Percentiles rank a stretch among this genome's conserved stretches.
Conservation (phyloP, 805 yeast genomes). For the Hanseniaspora lachancei region DNA sequence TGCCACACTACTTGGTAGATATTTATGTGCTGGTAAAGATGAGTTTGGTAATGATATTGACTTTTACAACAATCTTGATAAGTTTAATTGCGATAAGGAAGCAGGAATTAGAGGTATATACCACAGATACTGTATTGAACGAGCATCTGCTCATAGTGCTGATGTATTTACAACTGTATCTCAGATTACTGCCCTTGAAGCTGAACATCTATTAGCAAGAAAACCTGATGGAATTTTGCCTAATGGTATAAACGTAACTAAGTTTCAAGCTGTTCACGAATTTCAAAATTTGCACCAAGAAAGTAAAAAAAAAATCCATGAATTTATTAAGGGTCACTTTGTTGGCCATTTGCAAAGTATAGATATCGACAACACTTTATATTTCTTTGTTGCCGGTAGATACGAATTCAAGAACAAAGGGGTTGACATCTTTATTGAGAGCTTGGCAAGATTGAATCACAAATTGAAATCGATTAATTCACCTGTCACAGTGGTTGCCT, state of each 20-base stretch:
- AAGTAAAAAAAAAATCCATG: conserved; percentile 82
- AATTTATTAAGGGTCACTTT: conserved; percentile 91
- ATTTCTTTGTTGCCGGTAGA: conserved; percentile 93
- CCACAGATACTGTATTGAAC: conserved; percentile 91
- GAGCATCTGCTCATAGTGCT: conserved; percentile 90
- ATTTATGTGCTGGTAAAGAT: conserved; percentile 91
- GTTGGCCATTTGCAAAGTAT: conserved; percentile 85
- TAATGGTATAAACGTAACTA: conserved; percentile 87
- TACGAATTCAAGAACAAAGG: conserved; percentile 96
- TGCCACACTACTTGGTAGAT: conserved; percentile 89
- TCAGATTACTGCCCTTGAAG: conserved; percentile 91
- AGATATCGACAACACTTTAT: conserved; percentile 82
- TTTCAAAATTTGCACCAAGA: conserved; percentile 91
- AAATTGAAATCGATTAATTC: conserved; percentile 68
- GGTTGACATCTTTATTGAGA: conserved; percentile 85
- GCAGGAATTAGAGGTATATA: conserved; percentile 97
- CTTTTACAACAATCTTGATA: conserved; percentile 78
- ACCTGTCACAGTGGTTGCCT: conserved; percentile 87
- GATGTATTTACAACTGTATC: conserved; percentile 97
- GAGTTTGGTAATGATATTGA: conserved; percentile 95
- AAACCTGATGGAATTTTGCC: conserved; percentile 98
- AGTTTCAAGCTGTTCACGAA: conserved; percentile 95
- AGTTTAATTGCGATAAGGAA: conserved; percentile 91
- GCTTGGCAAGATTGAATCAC: conserved; percentile 84
- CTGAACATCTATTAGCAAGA: conserved; percentile 82